Evolutionary conservation across 2,329 filamentous ascomycete species (phyloP).

Genomic region (Arthrobotrys pseudoclavata): DNA sequence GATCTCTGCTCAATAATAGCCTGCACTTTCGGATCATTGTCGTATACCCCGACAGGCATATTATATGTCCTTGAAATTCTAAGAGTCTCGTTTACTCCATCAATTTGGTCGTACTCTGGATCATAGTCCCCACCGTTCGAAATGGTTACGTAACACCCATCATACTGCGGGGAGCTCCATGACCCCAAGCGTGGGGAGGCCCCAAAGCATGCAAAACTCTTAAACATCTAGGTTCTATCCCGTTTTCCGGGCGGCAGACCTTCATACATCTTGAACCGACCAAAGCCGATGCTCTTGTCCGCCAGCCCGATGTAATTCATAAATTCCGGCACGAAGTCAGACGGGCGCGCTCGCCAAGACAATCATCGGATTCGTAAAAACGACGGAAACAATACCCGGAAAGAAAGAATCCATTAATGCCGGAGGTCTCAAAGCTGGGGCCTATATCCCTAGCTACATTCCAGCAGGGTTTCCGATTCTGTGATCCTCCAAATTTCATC

Average conservation of each 20-base stretch:
- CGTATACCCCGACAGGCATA: background rate
- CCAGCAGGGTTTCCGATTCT: background rate
- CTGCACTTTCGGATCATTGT: background rate
- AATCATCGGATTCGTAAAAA: background rate
- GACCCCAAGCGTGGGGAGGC: background rate
- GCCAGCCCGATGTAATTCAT: background rate
- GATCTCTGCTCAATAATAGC: background rate
- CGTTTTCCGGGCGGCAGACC: too few relatives aligned
- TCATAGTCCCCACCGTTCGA: background rate
- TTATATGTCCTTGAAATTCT: background rate
- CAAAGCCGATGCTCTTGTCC: background rate
- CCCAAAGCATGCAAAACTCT: background rate
- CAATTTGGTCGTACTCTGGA: background rate
- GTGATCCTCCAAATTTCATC: too few relatives aligned
- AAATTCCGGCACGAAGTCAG: too few relatives aligned
- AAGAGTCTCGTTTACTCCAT: background rate
- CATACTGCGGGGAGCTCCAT: background rate
- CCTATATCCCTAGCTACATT: background rate
- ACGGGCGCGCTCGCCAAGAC: too few relatives aligned
- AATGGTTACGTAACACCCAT: background rate
- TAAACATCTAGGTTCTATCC: background rate
- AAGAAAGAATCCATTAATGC: background rate
- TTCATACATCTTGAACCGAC: background rate
- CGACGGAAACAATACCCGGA: background rate
- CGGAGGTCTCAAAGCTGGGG: background rate